phyloP scores from a whole-genome alignment of 345 rosid genomes.

The Fremontodendron californicum region DNA sequence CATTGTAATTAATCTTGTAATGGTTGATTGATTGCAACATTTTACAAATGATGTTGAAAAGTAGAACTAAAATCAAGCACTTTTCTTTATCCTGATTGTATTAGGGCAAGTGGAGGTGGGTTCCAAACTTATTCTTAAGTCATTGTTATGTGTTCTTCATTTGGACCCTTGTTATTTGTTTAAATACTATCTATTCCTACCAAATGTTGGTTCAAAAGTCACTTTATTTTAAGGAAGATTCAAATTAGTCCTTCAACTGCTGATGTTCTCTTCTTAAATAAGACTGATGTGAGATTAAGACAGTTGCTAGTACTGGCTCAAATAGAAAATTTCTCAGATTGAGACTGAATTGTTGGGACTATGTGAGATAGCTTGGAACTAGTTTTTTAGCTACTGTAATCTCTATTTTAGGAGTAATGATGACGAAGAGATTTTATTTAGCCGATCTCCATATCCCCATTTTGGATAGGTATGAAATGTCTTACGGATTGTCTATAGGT shows the following conservation, averaged over 20 bases:
- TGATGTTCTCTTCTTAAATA: slow-evolving; percentile 7
- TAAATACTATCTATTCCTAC: neutral
- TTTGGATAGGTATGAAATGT: neutral
- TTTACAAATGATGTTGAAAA: neutral
- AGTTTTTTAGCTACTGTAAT: no score
- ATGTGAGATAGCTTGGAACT: neutral
- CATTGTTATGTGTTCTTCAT: slow-evolving; percentile 15
- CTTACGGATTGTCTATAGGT: neutral
- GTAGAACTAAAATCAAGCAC: neutral
- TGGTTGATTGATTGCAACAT: neutral
- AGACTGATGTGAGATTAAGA: no score
- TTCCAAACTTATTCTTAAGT: slow-evolving; percentile 22
- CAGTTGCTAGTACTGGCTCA: no score
- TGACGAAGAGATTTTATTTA: no score
- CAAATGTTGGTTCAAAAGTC: neutral
- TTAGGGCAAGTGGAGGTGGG: slow-evolving; percentile 29
- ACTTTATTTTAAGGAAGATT: neutral
- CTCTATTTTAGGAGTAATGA: no score
- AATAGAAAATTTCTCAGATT: neutral
- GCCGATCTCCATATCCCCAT: neutral
- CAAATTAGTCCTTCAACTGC: neutral
- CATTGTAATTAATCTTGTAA: neutral
- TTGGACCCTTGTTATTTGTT: slow-evolving; percentile 7
- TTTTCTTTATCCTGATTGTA: slow-evolving; percentile 13
- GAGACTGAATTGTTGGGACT: neutral